Percentiles rank a stretch among this genome's conserved stretches.
phyloP scores from a whole-genome alignment of 1,284 basidiomycete genomes.

The Cryptococcus jaspeensis region DNA sequence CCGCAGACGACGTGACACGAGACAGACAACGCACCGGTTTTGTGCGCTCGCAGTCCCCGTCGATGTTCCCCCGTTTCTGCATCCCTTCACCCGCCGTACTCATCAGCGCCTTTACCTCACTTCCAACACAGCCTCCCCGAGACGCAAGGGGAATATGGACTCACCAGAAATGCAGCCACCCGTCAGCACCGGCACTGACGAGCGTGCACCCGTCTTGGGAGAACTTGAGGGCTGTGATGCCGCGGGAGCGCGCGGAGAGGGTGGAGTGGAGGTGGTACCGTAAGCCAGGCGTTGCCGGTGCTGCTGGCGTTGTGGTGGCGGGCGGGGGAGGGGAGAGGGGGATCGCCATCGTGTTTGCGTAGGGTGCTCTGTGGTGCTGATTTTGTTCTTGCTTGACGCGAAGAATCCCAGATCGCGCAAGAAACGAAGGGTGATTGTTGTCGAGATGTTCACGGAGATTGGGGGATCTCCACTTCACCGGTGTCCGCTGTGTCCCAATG shows the following conservation, averaged over 20 bases:
- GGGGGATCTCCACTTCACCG: too few relatives aligned
- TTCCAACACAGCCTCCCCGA: too few relatives aligned
- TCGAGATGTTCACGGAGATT: too few relatives aligned
- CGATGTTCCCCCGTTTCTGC: constrained; percentile 30
- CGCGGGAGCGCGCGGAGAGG: constrained; percentile 51
- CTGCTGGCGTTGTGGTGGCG: neutral
- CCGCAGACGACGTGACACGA: too few relatives aligned
- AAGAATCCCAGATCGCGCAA: too few relatives aligned
- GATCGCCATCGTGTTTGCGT: too few relatives aligned
- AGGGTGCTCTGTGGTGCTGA: too few relatives aligned
- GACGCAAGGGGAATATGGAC: neutral
- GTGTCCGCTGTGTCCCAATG: too few relatives aligned
- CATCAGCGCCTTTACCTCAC: too few relatives aligned
- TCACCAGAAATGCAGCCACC: constrained; percentile 47
- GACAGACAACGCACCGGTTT: constrained; percentile 31
- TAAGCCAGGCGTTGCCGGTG: constrained; percentile 13
- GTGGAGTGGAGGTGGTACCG: constrained; percentile 45
- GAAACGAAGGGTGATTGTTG: too few relatives aligned
- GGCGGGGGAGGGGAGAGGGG: neutral
- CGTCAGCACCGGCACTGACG: constrained; percentile 53
- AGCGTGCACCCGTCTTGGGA: constrained; percentile 53
- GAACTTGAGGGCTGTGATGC: constrained; percentile 53
- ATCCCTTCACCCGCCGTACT: constrained; percentile 23
- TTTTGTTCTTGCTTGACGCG: too few relatives aligned
- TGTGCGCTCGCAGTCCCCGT: constrained; percentile 29